A percentile compares a stretch with the other conserved stretches of the same genome.
Conservation (phyloP, 495 filamentous ascomycete genomes). For the Astrocystis sublimbata region DNA sequence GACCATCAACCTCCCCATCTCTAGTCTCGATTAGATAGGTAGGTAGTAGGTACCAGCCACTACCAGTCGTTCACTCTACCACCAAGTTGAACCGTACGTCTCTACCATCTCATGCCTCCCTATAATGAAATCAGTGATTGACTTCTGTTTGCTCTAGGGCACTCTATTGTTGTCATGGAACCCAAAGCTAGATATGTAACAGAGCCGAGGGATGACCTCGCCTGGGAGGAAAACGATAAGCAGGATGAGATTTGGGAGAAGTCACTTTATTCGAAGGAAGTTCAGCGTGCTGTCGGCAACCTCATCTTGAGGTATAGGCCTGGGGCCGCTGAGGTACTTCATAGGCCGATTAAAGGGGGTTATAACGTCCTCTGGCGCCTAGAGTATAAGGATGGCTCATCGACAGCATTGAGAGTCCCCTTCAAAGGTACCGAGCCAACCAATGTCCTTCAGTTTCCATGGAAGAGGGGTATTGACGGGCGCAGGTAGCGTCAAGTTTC, state of each 20-base stretch:
- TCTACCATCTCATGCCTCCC: too few relatives aligned
- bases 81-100: too few relatives aligned
- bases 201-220: slow-evolving; percentile 27
- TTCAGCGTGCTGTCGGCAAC: slow-evolving; percentile 12
- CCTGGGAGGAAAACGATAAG: slow-evolving; percentile 34
- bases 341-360: slow-evolving; percentile 26
- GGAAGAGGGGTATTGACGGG: background rate
- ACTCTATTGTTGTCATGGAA: slow-evolving; percentile 5
- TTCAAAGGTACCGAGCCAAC: slow-evolving; percentile 1
- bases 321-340: slow-evolving; percentile 20
- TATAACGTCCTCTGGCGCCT: slow-evolving; percentile 32
- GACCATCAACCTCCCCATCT: too few relatives aligned
- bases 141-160: background rate
- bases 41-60: too few relatives aligned
- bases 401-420: slow-evolving; percentile 21
- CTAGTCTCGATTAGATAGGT: too few relatives aligned
- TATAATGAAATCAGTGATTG: background rate
- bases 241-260: slow-evolving; percentile 23
- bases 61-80: too few relatives aligned
- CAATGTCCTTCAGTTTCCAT: background rate
- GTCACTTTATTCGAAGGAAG: slow-evolving; percentile 9
- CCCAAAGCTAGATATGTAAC: slow-evolving; percentile 13
- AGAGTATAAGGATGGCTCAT: slow-evolving; percentile 30
- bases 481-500: slow-evolving; percentile 25
- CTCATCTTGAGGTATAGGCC: slow-evolving; percentile 19